A percentile compares a stretch with the other conserved stretches of the same genome.
Conservation (phyloP, 2,329 filamentous ascomycete genomes). For the Polychaeton citri region DNA sequence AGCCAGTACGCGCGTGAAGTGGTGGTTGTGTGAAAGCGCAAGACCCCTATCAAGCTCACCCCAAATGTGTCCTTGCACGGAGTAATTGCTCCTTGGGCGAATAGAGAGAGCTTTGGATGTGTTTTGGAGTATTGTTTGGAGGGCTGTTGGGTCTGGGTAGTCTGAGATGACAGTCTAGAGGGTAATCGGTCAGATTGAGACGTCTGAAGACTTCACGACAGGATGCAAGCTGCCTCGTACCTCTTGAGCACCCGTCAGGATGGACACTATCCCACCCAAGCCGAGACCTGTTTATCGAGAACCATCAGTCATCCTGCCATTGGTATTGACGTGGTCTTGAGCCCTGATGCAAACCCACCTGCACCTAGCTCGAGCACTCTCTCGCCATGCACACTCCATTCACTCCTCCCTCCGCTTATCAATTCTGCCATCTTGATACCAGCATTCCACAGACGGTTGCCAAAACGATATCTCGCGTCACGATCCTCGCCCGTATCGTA, state of each 20-base stretch:
- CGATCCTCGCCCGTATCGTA: conserved; percentile 38
- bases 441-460: conserved; percentile 64
- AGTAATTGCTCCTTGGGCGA: conserved; percentile 22
- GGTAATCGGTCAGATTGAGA: conserved; percentile 12
- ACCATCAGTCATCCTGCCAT: conserved; percentile 9
- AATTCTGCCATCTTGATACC: conserved; percentile 33
- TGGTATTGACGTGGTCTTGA: no score
- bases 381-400: conserved; percentile 37
- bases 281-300: conserved; percentile 26
- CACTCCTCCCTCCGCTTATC: conserved; percentile 13
- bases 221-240: no score
- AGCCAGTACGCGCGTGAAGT: conserved; percentile 51
- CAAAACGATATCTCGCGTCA: conserved; percentile 47
- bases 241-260: conserved; percentile 30
- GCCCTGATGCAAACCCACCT: conserved; percentile 41
- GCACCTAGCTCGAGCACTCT: conserved; percentile 53
- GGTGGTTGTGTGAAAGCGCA: conserved; percentile 21
- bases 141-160: conserved; percentile 49
- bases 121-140: conserved; percentile 47
- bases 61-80: conserved; percentile 52
- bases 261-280: conserved; percentile 33
- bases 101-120: conserved; percentile 38
- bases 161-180: conserved; percentile 52
- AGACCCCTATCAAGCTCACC: conserved; percentile 38
- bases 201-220: neutral